phyloP scores from a whole-genome alignment of 306 rosid genomes.

The Vigna unguiculata region DNA sequence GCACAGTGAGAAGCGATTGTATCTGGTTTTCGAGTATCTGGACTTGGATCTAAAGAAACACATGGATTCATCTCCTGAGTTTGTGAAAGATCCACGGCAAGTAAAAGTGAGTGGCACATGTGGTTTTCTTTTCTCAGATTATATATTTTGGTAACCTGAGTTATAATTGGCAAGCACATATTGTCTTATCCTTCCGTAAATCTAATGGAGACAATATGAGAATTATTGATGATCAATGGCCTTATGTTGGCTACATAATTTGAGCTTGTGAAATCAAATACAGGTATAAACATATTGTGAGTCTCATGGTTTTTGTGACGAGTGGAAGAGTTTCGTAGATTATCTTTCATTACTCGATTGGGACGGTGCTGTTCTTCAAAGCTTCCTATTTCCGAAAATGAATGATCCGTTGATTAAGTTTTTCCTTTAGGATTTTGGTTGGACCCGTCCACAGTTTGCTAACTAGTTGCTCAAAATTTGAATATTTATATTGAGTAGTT shows the following conservation, averaged over 20 bases:
- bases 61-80: slow-evolving; percentile 97
- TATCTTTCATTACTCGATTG: slow-evolving; percentile 8
- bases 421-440: slow-evolving; percentile 12
- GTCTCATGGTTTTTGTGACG: slow-evolving; percentile 11
- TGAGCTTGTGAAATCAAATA: slow-evolving; percentile 18
- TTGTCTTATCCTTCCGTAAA: slow-evolving; percentile 16
- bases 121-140: slow-evolving; percentile 18
- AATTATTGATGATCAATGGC: slow-evolving; percentile 16
- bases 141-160: not conserved
- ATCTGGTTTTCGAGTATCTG: slow-evolving; percentile 94
- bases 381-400: slow-evolving; percentile 21
- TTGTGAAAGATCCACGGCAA: slow-evolving; percentile 83
- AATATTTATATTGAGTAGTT: not conserved
- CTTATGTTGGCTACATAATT: slow-evolving; percentile 16
- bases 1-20: slow-evolving; percentile 91
- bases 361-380: not conserved
- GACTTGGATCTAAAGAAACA: slow-evolving; percentile 98
- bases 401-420: slow-evolving; percentile 25
- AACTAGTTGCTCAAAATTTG: slow-evolving; percentile 15
- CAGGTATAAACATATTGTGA: not conserved
- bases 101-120: slow-evolving; percentile 65
- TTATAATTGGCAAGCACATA: not conserved
- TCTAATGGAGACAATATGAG: slow-evolving; percentile 7
- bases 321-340: not conserved
- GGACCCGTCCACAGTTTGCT: slow-evolving; percentile 26